phyloP scores from a whole-genome alignment of 495 filamentous ascomycete genomes.

The Hypoxylon subgilvum region DNA sequence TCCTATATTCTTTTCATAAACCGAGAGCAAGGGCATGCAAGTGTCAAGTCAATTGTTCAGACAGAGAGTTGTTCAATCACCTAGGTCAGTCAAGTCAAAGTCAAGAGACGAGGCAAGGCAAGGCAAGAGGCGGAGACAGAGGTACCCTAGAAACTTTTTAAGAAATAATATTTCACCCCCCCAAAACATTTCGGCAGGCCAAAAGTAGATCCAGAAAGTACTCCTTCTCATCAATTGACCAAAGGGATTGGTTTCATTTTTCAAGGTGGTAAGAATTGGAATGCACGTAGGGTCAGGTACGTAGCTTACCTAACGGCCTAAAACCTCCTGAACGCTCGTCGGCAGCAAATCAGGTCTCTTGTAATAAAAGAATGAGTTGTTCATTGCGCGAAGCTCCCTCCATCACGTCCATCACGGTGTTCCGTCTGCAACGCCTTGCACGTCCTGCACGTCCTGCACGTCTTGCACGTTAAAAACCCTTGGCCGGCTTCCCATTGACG shows the following conservation, averaged over 20 bases:
- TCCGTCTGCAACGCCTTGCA: too few species aligned
- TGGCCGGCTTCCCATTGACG: constrained; percentile 18
- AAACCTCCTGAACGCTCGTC: background rate
- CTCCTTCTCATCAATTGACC: constrained; percentile 40
- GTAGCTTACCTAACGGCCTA: constrained; percentile 25
- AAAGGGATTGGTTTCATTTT: constrained; percentile 36
- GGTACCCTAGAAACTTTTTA: background rate
- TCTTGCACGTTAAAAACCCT: constrained; percentile 9
- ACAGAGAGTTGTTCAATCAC: too few species aligned
- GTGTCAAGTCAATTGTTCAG: too few species aligned
- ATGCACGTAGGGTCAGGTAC: constrained; percentile 40
- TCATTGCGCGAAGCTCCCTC: constrained; percentile 24
- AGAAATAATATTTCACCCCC: background rate
- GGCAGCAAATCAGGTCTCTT: constrained; percentile 14
- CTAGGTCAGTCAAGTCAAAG: too few species aligned
- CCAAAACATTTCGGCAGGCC: background rate
- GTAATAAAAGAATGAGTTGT: constrained; percentile 35
- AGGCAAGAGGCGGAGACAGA: background rate
- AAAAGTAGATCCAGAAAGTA: too few species aligned
- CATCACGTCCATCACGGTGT: constrained; percentile 22
- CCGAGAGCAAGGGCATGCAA: too few species aligned
- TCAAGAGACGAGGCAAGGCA: too few species aligned
- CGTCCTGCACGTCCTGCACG: too few species aligned
- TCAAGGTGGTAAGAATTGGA: constrained; percentile 23
- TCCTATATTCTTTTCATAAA: too few species aligned